Conservation (phyloP, 805 yeast genomes). For the Saccharomycopsis malanga region DNA sequence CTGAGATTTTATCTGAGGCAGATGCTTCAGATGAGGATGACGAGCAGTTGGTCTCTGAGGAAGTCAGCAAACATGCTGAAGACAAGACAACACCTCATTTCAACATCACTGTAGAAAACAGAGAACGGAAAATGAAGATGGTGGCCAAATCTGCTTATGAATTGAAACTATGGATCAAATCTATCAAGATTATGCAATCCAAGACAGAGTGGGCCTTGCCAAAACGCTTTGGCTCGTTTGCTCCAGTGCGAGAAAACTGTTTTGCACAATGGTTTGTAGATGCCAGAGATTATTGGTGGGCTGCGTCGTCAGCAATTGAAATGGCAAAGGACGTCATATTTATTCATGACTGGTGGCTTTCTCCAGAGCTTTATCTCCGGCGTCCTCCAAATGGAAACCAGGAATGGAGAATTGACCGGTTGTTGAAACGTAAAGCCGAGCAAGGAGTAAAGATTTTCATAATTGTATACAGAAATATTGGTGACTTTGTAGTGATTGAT, state of each 20-base stretch:
- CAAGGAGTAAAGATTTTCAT: constrained; percentile 93
- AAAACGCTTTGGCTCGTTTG: constrained; percentile 82
- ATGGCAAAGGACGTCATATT: constrained; percentile 91
- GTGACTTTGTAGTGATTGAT: constrained; percentile 86
- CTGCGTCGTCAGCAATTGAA: constrained; percentile 82
- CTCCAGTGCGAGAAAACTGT: constrained; percentile 80
- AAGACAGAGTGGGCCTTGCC: constrained; percentile 64
- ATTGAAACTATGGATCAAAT: constrained; percentile 66
- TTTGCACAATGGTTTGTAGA: constrained; percentile 97
- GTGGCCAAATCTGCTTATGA: constrained; percentile 60
- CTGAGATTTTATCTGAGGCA: constrained; percentile 27
- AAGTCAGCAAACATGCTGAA: constrained; percentile 18
- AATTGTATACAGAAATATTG: constrained; percentile 89
- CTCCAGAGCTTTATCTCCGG: constrained; percentile 88
- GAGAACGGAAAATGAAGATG: constrained; percentile 71
- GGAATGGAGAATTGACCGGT: constrained; percentile 84
- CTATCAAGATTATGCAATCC: constrained; percentile 61
- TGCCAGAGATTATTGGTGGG: constrained; percentile 95
- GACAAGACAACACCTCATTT: constrained; percentile 29
- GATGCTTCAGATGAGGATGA: constrained; percentile 38
- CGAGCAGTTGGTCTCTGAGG: constrained; percentile 32
- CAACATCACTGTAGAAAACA: constrained; percentile 55
- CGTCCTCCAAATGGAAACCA: constrained; percentile 95
- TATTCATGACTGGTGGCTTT: constrained; percentile 98
- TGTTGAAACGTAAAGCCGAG: constrained; percentile 82